A percentile compares a stretch with the other conserved stretches of the same genome.
These are phyloP conservation scores for Diaporthe aspalathi DNA, from an alignment of 2,329 filamentous ascomycete species.

Conservation along the genomic window DNA sequence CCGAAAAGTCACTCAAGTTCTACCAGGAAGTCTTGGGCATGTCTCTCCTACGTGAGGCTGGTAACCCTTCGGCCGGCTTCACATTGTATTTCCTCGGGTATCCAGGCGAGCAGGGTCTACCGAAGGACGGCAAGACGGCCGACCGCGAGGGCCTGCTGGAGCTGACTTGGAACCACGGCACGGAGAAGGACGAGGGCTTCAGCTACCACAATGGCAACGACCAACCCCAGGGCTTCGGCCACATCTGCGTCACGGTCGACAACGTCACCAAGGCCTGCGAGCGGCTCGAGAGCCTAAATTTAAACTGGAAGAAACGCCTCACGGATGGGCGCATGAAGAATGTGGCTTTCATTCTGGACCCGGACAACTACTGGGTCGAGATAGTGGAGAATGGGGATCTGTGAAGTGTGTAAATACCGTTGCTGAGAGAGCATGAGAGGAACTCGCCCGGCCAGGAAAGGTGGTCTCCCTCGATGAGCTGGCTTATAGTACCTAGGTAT, in stretches of 20 bases:
- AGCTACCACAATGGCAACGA: slow-evolving; percentile 93
- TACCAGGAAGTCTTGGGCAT: slow-evolving; percentile 92
- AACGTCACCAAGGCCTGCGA: slow-evolving; percentile 88
- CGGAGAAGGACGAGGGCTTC: slow-evolving; percentile 86
- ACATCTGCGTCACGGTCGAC: slow-evolving; percentile 90
- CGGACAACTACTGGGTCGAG: slow-evolving; percentile 87
- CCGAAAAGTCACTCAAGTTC: slow-evolving; percentile 78
- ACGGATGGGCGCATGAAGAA: slow-evolving; percentile 95
- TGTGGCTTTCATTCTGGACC: slow-evolving; percentile 90
- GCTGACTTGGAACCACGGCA: slow-evolving; percentile 86
- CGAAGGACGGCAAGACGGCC: slow-evolving; percentile 67
- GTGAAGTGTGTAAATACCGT: background rate
- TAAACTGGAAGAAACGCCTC: slow-evolving; percentile 94
- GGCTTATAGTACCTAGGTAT: slow-evolving; percentile 6
- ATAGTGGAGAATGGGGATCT: slow-evolving; percentile 82
- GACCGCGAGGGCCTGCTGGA: slow-evolving; percentile 87
- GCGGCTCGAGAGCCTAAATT: slow-evolving; percentile 83
- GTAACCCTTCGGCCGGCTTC: slow-evolving; percentile 79
- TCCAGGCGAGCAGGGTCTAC: slow-evolving; percentile 64
- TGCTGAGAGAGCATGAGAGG: background rate
- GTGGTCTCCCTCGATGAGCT: background rate
- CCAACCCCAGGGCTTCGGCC: slow-evolving; percentile 92
- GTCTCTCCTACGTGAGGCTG: slow-evolving; percentile 78
- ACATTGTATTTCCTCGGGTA: slow-evolving; percentile 96
- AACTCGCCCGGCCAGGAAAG: background rate